Percentiles rank a stretch among this genome's conserved stretches.
Conservation (phyloP, 108 stramenopile species). For the Discostella stelligeroides region DNA sequence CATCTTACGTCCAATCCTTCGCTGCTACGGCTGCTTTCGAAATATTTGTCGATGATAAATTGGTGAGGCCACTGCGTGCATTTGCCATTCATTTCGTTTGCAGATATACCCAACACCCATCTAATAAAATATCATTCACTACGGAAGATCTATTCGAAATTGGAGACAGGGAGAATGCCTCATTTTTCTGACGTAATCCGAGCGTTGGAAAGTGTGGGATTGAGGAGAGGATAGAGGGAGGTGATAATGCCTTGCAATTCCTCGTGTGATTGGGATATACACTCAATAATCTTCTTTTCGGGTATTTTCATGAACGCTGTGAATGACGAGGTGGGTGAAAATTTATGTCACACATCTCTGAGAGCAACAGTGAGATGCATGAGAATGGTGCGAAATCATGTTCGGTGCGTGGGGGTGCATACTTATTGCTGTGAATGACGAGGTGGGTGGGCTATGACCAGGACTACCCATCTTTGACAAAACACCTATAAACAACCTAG, state of each 20-base stretch:
- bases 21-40: conserved; percentile 47
- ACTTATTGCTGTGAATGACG: not conserved
- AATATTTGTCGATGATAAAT: conserved; percentile 45
- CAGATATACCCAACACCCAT: too few species aligned
- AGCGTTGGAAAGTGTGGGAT: conserved; percentile 38
- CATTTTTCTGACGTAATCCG: conserved; percentile 34
- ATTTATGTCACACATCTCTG: not conserved
- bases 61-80: conserved; percentile 20
- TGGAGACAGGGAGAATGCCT: conserved; percentile 49
- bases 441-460: not conserved
- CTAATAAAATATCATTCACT: too few species aligned
- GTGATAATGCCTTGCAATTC: not conserved
- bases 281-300: not conserved
- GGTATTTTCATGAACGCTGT: conserved; percentile 21
- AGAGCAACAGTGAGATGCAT: not conserved
- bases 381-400: not conserved
- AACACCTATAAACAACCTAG: too few species aligned
- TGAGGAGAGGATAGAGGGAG: conserved; percentile 26
- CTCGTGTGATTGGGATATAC: not conserved
- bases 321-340: conserved; percentile 36
- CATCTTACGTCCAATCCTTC: conserved; percentile 44
- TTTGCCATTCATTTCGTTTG: not conserved
- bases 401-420: not conserved
- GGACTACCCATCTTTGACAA: not conserved
- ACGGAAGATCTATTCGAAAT: conserved; percentile 45